Conservation (phyloP, 2,329 filamentous ascomycete species). For the Calonectria leucothoes region DNA sequence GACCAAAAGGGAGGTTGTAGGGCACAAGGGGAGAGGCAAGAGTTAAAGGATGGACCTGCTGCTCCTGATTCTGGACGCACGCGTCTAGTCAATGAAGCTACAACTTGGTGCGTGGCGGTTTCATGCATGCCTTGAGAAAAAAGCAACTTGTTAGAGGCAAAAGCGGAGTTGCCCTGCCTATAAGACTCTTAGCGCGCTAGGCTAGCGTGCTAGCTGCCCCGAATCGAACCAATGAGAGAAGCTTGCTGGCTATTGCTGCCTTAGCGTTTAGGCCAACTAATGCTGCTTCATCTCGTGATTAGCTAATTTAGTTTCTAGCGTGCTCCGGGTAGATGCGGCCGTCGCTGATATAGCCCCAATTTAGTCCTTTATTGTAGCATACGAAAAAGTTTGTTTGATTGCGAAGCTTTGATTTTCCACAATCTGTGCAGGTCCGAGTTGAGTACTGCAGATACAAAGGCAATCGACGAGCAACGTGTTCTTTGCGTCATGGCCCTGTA, state of each 20-base stretch:
- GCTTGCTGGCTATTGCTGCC: neutral
- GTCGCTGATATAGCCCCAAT: neutral
- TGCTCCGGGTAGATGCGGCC: neutral
- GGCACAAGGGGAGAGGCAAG: neutral
- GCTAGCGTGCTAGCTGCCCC: neutral
- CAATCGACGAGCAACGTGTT: neutral
- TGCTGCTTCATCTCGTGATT: neutral
- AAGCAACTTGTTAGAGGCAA: neutral
- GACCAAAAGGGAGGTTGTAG: neutral
- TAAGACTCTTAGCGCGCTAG: constrained; percentile 1
- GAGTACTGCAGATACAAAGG: neutral
- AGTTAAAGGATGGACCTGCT: neutral
- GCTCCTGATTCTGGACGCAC: neutral
- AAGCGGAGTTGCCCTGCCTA: neutral
- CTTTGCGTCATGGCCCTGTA: neutral
- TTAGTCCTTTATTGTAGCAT: neutral
- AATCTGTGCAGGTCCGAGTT: neutral
- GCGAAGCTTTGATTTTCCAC: neutral
- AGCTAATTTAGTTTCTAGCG: neutral
- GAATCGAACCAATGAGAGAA: neutral
- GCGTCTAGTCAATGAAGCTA: neutral
- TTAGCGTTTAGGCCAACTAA: neutral
- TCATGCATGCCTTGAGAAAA: neutral
- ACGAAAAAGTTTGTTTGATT: neutral
- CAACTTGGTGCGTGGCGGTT: neutral